phyloP scores from a whole-genome alignment of 441 rosid species.

The Euphorbia neoarborescens region DNA sequence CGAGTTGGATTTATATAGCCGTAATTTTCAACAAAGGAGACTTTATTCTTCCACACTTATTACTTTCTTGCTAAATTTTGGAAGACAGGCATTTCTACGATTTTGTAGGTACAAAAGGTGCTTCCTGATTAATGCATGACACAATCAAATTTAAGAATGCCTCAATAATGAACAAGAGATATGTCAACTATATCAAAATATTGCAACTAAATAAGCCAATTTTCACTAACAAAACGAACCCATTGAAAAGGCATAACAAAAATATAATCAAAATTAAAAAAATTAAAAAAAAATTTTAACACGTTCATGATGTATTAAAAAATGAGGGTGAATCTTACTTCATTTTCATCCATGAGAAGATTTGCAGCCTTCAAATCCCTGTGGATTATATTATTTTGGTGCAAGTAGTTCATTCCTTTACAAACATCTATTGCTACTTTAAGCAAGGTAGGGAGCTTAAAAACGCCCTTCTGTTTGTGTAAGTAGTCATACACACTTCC shows the following conservation, averaged over 20 bases:
- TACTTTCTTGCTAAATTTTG: not conserved
- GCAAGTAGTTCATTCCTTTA: constrained; percentile 96
- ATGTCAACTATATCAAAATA: not conserved
- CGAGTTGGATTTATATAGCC: not conserved
- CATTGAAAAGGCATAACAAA: not conserved
- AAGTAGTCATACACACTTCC: constrained; percentile 90
- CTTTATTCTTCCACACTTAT: not conserved
- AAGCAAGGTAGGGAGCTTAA: constrained; percentile 64
- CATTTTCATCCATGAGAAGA: constrained; percentile 98
- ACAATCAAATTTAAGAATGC: not conserved
- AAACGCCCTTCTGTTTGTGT: constrained; percentile 74
- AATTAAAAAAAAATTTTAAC: no score
- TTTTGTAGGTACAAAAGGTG: not conserved
- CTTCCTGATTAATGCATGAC: not conserved
- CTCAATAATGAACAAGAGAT: not conserved
- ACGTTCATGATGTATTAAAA: not conserved
- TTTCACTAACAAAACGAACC: not conserved
- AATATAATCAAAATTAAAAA: not conserved
- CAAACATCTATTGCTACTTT: constrained; percentile 83
- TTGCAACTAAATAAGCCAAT: not conserved
- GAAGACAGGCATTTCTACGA: not conserved
- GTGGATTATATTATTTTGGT: constrained; percentile 91
- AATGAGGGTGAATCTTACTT: constrained; percentile 40
- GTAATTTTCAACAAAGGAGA: not conserved
- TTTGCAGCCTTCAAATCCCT: constrained; percentile 95